These are phyloP conservation scores for Aureobasidium sp. DNA, from an alignment of 2,329 filamentous ascomycete species.

Conservation along the genomic window DNA sequence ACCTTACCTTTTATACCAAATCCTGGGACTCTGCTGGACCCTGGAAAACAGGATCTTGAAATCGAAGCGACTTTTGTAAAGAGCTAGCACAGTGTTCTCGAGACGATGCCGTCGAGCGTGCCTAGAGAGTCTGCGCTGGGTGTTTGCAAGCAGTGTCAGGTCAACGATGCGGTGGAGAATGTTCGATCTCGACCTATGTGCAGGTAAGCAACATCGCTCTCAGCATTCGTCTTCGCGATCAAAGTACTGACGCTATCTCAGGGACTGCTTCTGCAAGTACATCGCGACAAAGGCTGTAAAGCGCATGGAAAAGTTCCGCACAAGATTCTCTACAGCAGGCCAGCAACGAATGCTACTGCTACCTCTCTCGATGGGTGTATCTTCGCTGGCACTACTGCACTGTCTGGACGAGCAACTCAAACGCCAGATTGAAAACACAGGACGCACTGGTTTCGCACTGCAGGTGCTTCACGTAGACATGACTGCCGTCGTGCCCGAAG, in stretches of 20 bases:
- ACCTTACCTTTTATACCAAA: neutral
- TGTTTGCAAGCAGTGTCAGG: constrained; percentile 52
- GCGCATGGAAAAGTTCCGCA: constrained; percentile 56
- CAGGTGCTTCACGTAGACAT: constrained; percentile 45
- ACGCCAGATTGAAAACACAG: constrained; percentile 57
- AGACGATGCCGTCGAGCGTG: neutral
- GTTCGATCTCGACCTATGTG: constrained; percentile 56
- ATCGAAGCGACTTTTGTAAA: neutral
- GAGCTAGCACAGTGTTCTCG: neutral
- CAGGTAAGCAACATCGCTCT: constrained; percentile 37
- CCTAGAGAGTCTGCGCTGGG: neutral
- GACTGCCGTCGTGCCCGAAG: constrained; percentile 33
- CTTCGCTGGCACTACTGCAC: constrained; percentile 70
- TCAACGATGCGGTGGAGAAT: constrained; percentile 43
- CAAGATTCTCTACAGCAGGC: constrained; percentile 36
- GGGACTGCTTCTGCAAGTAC: constrained; percentile 71
- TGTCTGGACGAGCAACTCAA: constrained; percentile 64
- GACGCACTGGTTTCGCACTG: constrained; percentile 61
- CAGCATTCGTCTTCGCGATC: neutral
- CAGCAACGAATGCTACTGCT: constrained; percentile 57
- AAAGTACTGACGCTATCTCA: constrained; percentile 28
- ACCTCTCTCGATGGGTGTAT: constrained; percentile 75
- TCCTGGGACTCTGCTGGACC: neutral
- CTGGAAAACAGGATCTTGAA: neutral
- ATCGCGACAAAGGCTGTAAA: constrained; percentile 73